Evolutionary conservation across 169 alveolate species (phyloP), one percentile per base, ranked within the genome.

Genomic region (Perkinsus olseni): DNA sequence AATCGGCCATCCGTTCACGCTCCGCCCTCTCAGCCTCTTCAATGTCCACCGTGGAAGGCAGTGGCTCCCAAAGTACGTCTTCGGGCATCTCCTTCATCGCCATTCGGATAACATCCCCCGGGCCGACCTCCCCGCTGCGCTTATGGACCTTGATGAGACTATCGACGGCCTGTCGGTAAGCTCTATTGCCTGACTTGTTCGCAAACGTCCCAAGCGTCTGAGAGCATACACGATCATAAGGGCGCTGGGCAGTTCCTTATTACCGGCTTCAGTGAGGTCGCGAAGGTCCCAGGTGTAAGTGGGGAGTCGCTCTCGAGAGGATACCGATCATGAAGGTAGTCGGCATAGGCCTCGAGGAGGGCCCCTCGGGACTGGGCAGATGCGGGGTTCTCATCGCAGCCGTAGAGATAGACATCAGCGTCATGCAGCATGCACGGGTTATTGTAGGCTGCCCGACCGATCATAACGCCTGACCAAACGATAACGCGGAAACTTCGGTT

Each of bases 391-490:
- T 24, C 91, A n/a, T 93, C 91, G 17, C 82, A 62, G 45, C 95
- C 95, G 74, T 95, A 95, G 91, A 94, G 90, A 0, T 39, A 91
- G 74, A 82, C 90, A 91, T 95, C 96, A 21, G 92, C 95, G 38
- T 91, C 94, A 8, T 95, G 95, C 21, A 93, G 94, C 82, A 94
- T 40, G 93, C 96, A 94, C 0, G 96, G 96, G 40, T 95, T 94
- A 50, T 92, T 92, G 93, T 90, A 74, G 0, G 96, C 96, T 0
- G 96, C 97, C 13, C 96, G 95, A 48, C 97, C 97, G 39, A 95
- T 94, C 97, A 95, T 95, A 34, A 95, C 97, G 8, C 96, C 96
- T 40, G 50, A 74, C 91, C 36, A 94, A 91, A 48, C 8, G 34
- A 62, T 13, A 62, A 13, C 28, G 36, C 17, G 82, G n/a, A n/a